Percentiles rank a stretch among this genome's conserved stretches.
phyloP scores from a whole-genome alignment of 2,329 filamentous ascomycete species.

The Sporothrix schenckii region DNA sequence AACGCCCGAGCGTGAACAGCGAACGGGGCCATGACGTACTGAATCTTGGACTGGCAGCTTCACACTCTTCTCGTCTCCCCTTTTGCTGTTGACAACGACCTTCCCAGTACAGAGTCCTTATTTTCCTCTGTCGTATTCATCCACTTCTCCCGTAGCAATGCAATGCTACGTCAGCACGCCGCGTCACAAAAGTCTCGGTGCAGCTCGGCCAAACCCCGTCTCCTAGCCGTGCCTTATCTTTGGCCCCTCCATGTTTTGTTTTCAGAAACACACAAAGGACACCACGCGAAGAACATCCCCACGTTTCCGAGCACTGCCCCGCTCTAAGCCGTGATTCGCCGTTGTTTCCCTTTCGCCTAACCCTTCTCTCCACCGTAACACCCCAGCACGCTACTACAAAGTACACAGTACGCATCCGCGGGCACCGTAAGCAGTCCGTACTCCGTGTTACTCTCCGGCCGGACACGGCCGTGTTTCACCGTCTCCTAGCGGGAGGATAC shows the following conservation, averaged over 20 bases:
- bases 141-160: not conserved
- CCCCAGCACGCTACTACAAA: not conserved
- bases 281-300: conserved; percentile 1
- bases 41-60: no score
- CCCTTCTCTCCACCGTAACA: not conserved
- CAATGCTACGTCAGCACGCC: not conserved
- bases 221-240: not conserved
- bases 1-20: conserved; percentile 3
- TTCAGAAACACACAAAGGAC: not conserved
- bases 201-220: not conserved
- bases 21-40: not conserved
- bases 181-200: not conserved
- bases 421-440: not conserved
- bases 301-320: not conserved
- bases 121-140: not conserved
- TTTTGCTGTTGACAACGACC: no score
- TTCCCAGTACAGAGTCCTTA: no score
- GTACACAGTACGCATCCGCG: no score
- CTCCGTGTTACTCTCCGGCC: not conserved
- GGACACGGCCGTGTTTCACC: conserved; percentile 4
- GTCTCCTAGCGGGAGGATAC: not conserved
- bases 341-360: not conserved
- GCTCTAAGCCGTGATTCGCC: conserved; percentile 15
- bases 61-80: no score
- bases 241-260: not conserved